phyloP scores from a whole-genome alignment of 2,329 filamentous ascomycete species.

The Talaromyces sp. region DNA sequence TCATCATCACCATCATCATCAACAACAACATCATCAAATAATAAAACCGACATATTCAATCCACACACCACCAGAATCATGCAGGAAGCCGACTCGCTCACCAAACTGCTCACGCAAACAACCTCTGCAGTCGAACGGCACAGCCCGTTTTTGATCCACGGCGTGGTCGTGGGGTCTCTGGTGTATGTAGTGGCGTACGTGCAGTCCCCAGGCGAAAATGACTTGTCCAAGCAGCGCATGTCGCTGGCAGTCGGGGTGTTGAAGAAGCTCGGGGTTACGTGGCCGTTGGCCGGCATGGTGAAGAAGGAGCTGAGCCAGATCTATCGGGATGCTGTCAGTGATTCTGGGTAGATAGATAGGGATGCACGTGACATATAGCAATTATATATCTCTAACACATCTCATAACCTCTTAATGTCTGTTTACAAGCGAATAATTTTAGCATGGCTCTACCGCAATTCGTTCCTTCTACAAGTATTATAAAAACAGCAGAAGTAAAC shows the following conservation, averaged over 20 bases:
- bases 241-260: constrained; percentile 10
- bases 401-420: too few species aligned
- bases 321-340: not conserved
- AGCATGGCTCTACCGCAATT: too few species aligned
- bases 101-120: constrained; percentile 59
- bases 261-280: constrained; percentile 5
- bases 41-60: constrained; percentile 9
- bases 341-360: too few species aligned
- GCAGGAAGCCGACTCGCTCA: constrained; percentile 69
- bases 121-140: constrained; percentile 56
- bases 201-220: not conserved
- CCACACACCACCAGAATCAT: constrained; percentile 71
- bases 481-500: not conserved
- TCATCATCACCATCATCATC: not conserved
- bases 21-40: constrained; percentile 1
- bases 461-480: not conserved
- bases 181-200: constrained; percentile 47
- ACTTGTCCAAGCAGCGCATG: not conserved
- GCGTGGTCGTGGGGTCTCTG: constrained; percentile 66
- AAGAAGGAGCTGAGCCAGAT: not conserved
- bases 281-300: constrained; percentile 10
- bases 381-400: too few species aligned
- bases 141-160: constrained; percentile 75
- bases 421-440: too few species aligned
- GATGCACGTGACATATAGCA: too few species aligned